Evolutionary conservation across 306 rosid genomes (phyloP), one percentile per base, ranked within the genome.

Genomic region (Argentina anserina): DNA sequence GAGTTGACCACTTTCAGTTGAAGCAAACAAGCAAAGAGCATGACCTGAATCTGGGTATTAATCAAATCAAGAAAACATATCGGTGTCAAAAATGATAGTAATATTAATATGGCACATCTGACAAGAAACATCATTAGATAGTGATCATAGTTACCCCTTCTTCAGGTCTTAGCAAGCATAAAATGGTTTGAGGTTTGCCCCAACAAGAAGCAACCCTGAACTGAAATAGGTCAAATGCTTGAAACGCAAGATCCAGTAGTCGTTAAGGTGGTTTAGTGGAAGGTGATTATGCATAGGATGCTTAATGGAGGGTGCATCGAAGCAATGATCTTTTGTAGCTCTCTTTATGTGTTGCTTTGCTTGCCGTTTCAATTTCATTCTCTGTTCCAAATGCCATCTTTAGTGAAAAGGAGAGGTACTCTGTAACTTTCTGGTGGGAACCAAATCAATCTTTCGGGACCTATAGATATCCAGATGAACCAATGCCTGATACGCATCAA

Each of bases 1-100:
- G 40, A 7, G 47, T 55, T 29, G 15, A 45, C 29, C 72, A 70
- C 67, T 64, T 78, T 71, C 55, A 53, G 81, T 63, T 49, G 64
- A 68, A 58, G 26, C 25, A 41, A 41, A 41, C 33, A 53, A 70
- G 34, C 25, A 31, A 31, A 11, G 37, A 58, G 63, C 36, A 58
- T 28, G 20, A 53, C 29, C 60, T 21, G 7, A 53, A 53, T 53
- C 60, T 53, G 28, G 6, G 58, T 56, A 56, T 4, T 25, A 28
- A 29, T 14, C 42, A 59, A 59, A 59, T 33, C 3, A 50, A 37
- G n/a, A 28, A 50, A 21, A 21, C 8, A 1, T 9, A 49, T 49
- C 1, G 7, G 56, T 49, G 58, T 50, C 26, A n/a, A 7, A 7
- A n/a, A n/a, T 50, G 58, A 0, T 26, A 7, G 9, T 9, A 18